Conservation (phyloP, 2,329 filamentous ascomycete genomes). For the Atkinsonella hypoxylon region DNA sequence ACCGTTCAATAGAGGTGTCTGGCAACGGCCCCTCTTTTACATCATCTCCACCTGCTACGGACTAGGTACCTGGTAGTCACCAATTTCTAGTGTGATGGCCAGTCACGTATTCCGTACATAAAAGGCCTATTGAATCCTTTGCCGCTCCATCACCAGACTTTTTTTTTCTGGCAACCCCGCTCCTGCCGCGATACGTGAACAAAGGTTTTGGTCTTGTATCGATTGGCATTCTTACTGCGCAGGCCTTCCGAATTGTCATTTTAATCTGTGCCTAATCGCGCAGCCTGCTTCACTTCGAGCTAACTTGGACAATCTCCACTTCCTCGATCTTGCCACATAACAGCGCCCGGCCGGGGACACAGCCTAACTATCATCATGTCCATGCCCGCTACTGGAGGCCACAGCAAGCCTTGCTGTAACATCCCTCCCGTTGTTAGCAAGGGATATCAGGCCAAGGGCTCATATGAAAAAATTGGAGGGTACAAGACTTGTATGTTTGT, state of each 20-base stretch:
- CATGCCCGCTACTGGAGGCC: constrained; percentile 39
- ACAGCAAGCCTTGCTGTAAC: constrained; percentile 46
- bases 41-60: background rate
- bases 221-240: background rate
- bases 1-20: background rate
- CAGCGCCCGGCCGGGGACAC: constrained; percentile 14
- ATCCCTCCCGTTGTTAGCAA: constrained; percentile 44
- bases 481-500: constrained; percentile 35
- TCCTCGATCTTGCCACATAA: background rate
- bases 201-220: background rate
- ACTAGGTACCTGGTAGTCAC: too few relatives aligned
- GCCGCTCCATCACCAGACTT: background rate
- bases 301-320: background rate
- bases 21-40: background rate
- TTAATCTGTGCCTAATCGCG: background rate
- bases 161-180: background rate
- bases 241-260: background rate
- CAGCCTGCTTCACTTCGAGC: too few relatives aligned
- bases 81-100: background rate
- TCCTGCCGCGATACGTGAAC: background rate
- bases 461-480: constrained; percentile 43
- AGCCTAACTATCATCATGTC: constrained; percentile 29
- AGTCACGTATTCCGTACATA: background rate
- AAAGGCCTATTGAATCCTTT: background rate
- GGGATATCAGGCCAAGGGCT: constrained; percentile 43